Percentiles rank a stretch among this genome's conserved stretches.
Evolutionary conservation across 352 stramenopile genomes (phyloP).

Genomic region (Globisporangium camurandrum): DNA sequence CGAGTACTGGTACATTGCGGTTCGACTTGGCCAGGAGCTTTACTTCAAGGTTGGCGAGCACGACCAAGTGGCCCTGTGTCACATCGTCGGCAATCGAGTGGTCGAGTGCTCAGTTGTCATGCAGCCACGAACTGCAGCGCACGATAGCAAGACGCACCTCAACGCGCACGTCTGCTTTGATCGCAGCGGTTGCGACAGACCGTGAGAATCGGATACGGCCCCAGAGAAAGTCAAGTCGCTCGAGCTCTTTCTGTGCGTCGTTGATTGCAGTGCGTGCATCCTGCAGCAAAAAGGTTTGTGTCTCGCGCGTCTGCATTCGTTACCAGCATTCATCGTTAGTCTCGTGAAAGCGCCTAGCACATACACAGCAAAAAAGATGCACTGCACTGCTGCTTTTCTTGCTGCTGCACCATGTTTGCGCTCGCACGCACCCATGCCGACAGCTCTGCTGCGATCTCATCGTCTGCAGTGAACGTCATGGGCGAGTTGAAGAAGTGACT

Average conservation of each 20-base stretch:
- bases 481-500: no score
- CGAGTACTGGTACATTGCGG: slow-evolving; percentile 38
- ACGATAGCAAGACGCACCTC: slow-evolving; percentile 23
- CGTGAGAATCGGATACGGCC: slow-evolving; percentile 66
- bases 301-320: slow-evolving; percentile 46
- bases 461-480: no score
- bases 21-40: slow-evolving; percentile 47
- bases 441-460: slow-evolving; percentile 32
- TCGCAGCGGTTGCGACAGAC: slow-evolving; percentile 22
- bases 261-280: slow-evolving; percentile 43
- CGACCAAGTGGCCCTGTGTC: slow-evolving; percentile 59
- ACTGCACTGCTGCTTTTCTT: no score
- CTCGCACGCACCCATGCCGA: slow-evolving; percentile 35
- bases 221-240: slow-evolving; percentile 81
- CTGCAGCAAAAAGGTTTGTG: slow-evolving; percentile 48
- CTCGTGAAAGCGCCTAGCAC: slow-evolving; percentile 1
- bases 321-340: no score
- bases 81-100: not conserved
- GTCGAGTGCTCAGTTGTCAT: no score
- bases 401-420: no score
- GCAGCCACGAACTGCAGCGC: not conserved
- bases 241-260: slow-evolving; percentile 51
- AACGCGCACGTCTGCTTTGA: slow-evolving; percentile 67
- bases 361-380: not conserved
- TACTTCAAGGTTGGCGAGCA: slow-evolving; percentile 60